Evolutionary conservation across 1,284 basidiomycete genomes (phyloP).

Genomic region (Mycosarcoma mackinlayi): DNA sequence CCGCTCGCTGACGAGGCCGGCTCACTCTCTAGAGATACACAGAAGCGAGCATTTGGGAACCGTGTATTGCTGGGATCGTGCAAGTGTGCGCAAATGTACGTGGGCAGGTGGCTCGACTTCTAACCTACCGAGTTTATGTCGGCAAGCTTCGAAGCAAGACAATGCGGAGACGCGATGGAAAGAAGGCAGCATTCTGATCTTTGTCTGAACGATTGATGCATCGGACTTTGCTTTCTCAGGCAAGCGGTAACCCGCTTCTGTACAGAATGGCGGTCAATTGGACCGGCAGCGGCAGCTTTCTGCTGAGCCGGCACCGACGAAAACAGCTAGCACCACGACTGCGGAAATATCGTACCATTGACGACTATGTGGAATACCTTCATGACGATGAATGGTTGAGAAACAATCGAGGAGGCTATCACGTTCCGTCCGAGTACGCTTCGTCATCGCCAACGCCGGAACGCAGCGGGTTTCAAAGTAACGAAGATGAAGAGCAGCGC

Average conservation of each 20-base stretch:
- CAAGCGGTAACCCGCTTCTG: too few species aligned
- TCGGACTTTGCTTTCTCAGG: not conserved
- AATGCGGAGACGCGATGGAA: too few species aligned
- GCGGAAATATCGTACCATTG: not conserved
- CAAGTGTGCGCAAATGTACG: too few species aligned
- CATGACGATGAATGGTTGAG: slow-evolving; percentile 16
- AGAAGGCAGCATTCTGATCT: not conserved
- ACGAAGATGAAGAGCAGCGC: not conserved
- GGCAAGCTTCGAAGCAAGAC: too few species aligned
- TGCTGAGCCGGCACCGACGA: slow-evolving; percentile 12
- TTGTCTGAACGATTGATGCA: too few species aligned
- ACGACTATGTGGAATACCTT: not conserved
- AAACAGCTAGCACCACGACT: slow-evolving; percentile 4
- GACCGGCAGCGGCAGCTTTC: slow-evolving; percentile 46
- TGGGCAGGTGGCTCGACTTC: too few species aligned
- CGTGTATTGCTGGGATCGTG: too few species aligned
- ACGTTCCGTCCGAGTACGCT: slow-evolving; percentile 2
- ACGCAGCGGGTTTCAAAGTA: not conserved
- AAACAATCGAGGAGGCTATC: slow-evolving; percentile 6
- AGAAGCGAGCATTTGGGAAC: too few species aligned
- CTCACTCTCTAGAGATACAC: too few species aligned
- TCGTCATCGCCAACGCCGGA: slow-evolving; percentile 5
- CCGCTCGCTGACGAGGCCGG: too few species aligned
- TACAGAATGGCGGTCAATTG: slow-evolving; percentile 44
- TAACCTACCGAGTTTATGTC: too few species aligned